Conservation (phyloP, 2,329 filamentous ascomycete genomes). For the Stenocarpella maydis region DNA sequence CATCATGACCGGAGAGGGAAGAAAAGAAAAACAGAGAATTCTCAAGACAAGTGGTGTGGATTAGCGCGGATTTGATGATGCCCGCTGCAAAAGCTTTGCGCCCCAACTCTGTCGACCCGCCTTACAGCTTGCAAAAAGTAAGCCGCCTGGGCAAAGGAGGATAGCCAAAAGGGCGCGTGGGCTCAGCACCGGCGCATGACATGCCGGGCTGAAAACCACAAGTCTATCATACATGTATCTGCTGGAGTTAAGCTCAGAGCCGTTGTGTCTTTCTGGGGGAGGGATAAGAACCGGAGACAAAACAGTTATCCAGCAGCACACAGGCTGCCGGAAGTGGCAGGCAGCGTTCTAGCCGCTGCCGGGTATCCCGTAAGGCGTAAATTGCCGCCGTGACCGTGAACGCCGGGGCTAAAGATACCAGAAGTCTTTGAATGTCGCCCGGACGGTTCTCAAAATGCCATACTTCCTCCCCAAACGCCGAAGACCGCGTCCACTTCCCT, state of each 20-base stretch:
- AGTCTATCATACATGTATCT: slow-evolving; percentile 36
- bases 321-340: slow-evolving; percentile 9
- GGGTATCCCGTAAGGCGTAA: slow-evolving; percentile 33
- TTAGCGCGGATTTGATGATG: slow-evolving; percentile 24
- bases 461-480: slow-evolving; percentile 6
- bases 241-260: slow-evolving; percentile 35
- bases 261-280: slow-evolving; percentile 25
- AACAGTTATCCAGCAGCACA: slow-evolving; percentile 6
- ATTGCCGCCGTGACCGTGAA: slow-evolving; percentile 29
- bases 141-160: not conserved
- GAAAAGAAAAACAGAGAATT: not conserved
- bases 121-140: slow-evolving; percentile 19
- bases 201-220: slow-evolving; percentile 26
- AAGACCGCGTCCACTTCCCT: not conserved
- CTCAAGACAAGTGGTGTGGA: slow-evolving; percentile 29
- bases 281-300: slow-evolving; percentile 22
- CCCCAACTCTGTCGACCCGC: slow-evolving; percentile 1
- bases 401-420: slow-evolving; percentile 25
- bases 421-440: slow-evolving; percentile 5
- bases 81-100: slow-evolving; percentile 22
- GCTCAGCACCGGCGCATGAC: slow-evolving; percentile 20
- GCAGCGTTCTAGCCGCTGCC: slow-evolving; percentile 29
- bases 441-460: not conserved
- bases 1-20: not conserved
- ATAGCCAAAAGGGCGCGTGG: slow-evolving; percentile 13